Percentiles rank a stretch among this genome's conserved stretches.
Evolutionary conservation across 2,329 filamentous ascomycete genomes (phyloP).

Genomic region (Metarhizium humberi): DNA sequence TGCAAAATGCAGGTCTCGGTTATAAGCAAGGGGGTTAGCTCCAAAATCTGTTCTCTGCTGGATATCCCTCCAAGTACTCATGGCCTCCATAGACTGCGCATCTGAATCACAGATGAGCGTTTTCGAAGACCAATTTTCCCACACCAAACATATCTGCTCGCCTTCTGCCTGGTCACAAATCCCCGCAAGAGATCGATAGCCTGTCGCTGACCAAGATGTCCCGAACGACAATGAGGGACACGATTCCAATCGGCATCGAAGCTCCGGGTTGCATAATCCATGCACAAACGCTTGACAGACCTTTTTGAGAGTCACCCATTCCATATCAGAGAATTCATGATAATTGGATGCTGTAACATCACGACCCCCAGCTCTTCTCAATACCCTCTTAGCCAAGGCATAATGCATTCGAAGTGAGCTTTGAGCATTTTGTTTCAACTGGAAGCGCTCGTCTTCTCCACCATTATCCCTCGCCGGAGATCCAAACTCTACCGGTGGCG

Average conservation of each 20-base stretch:
- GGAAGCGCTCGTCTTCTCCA: slow-evolving; percentile 13
- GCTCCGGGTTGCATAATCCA: slow-evolving; percentile 38
- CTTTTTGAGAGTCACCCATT: slow-evolving; percentile 40
- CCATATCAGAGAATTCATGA: slow-evolving; percentile 29
- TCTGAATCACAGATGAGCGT: slow-evolving; percentile 11
- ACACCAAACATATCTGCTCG: slow-evolving; percentile 38
- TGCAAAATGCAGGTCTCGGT: slow-evolving; percentile 40
- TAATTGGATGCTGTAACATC: slow-evolving; percentile 40
- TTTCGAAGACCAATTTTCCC: slow-evolving; percentile 16
- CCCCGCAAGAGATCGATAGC: slow-evolving; percentile 41
- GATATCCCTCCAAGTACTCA: slow-evolving; percentile 37
- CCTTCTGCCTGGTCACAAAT: slow-evolving; percentile 47
- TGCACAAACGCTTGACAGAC: slow-evolving; percentile 44
- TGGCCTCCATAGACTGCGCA: slow-evolving; percentile 20
- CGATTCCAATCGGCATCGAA: slow-evolving; percentile 34
- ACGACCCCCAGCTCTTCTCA: slow-evolving; percentile 38
- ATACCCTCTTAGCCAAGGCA: slow-evolving; percentile 35
- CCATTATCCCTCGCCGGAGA: slow-evolving; percentile 8
- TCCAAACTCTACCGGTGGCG: slow-evolving; percentile 11
- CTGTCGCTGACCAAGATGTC: slow-evolving; percentile 14
- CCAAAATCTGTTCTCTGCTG: slow-evolving; percentile 31
- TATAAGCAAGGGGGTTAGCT: slow-evolving; percentile 38
- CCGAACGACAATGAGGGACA: slow-evolving; percentile 38
- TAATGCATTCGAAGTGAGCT: slow-evolving; percentile 38
- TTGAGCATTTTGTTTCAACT: slow-evolving; percentile 32